Evolutionary conservation across 345 rosid genomes (phyloP), one percentile per base, ranked within the genome.

Genomic region (Salix purpurea): DNA sequence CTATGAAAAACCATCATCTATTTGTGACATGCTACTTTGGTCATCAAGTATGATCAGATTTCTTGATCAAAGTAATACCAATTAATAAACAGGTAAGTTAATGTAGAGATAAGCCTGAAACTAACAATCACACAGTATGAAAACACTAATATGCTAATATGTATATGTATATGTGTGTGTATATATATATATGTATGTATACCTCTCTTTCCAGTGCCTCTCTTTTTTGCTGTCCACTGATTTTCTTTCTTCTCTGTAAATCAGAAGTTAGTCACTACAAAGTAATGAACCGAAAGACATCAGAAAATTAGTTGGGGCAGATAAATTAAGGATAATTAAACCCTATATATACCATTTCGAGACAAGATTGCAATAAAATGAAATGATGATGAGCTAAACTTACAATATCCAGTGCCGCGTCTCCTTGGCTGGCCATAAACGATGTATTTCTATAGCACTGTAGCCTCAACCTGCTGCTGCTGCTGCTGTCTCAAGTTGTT

Each of bases 171-270:
- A 15, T 8, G 18, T 23, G 42, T 42, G 18, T 46, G 40, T 13
- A 18, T 19, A 16, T 42, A 11, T 13, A 9, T 60, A 4, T 52
- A 28, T 32, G 0, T 32, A 32, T 32, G 0, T 4, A 76, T 87
- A 95, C 99, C 97, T 95, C 97, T 87, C 89, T 87, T 89, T 92
- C 91, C 44, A 92, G 90, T 69, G 84, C 90, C 78, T 89, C 97
- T 83, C 77, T 90, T 84, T 87, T 94, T 76, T 86, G 89, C 84
- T 85, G 92, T 68, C 89, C 90, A 74, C 78, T 82, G 48, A 77
- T 76, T 92, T 79, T 90, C 90, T 89, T 91, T 73, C 82, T 92
- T 81, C 89, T 89, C 97, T 90, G 84, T 50, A 67, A 80, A 5
- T 11, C 65, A 32, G 72, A 34, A 34, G 37, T 34, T 65, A 78